phyloP scores from a whole-genome alignment of 495 filamentous ascomycete species.

The Podospora conica region DNA sequence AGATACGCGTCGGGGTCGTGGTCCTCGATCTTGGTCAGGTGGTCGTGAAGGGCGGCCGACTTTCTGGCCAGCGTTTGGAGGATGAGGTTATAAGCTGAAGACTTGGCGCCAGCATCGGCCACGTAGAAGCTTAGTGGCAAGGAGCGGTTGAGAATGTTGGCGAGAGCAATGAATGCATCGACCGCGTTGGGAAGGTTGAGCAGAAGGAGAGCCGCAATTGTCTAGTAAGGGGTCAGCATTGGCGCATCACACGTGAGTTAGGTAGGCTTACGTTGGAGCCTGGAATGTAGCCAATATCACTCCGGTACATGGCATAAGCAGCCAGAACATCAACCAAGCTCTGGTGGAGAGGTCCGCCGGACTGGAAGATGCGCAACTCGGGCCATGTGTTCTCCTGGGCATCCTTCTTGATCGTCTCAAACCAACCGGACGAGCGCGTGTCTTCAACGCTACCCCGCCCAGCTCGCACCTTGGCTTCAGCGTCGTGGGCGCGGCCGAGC shows the following conservation, averaged over 20 bases:
- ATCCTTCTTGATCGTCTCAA: constrained; percentile 64
- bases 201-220: constrained; percentile 79
- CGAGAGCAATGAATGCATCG: constrained; percentile 73
- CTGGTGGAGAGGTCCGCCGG: constrained; percentile 66
- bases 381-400: constrained; percentile 62
- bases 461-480: constrained; percentile 48
- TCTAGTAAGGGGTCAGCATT: constrained; percentile 40
- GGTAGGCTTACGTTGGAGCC: constrained; percentile 68
- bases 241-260: background rate
- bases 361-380: constrained; percentile 79
- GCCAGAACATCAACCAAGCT: constrained; percentile 73
- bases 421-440: constrained; percentile 48
- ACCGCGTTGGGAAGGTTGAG: constrained; percentile 69
- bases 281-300: constrained; percentile 83
- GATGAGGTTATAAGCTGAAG: constrained; percentile 64
- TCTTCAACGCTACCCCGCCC: constrained; percentile 39
- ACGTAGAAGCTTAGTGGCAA: constrained; percentile 84
- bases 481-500: constrained; percentile 62
- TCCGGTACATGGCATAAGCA: constrained; percentile 90
- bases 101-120: constrained; percentile 63
- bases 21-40: constrained; percentile 48
- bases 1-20: constrained; percentile 48
- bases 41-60: constrained; percentile 59
- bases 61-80: constrained; percentile 67
- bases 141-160: constrained; percentile 84